Evolutionary conservation across 345 rosid genomes (phyloP).

Genomic region (Brassica carinata): DNA sequence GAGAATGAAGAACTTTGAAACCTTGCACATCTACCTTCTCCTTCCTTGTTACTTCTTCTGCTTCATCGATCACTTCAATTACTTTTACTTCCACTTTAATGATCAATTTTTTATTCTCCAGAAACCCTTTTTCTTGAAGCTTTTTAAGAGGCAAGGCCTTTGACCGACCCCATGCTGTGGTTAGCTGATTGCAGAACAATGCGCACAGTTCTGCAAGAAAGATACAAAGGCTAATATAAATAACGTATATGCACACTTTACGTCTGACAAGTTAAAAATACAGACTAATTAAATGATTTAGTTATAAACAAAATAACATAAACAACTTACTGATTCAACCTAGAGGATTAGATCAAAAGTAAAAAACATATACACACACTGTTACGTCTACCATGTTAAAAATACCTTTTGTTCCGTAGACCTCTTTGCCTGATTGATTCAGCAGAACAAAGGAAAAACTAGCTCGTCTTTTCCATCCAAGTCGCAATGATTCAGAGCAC

Average conservation of each 20-base stretch:
- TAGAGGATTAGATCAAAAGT: too few species aligned
- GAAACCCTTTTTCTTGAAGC: background rate
- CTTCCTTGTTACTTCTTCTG: background rate
- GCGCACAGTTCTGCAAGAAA: background rate
- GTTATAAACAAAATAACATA: too few species aligned
- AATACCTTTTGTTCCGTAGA: background rate
- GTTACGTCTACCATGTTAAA: background rate
- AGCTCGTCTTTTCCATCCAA: background rate
- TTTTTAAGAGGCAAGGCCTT: background rate
- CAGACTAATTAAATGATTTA: background rate
- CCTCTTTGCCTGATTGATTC: background rate
- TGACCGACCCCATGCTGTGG: background rate
- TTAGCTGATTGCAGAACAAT: background rate
- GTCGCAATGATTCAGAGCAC: background rate
- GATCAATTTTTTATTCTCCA: background rate
- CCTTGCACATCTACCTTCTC: background rate
- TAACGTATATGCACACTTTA: background rate
- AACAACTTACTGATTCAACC: too few species aligned
- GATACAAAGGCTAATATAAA: background rate
- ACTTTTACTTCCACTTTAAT: background rate
- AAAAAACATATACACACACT: background rate
- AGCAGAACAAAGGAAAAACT: background rate
- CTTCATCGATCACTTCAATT: background rate
- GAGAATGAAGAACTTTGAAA: background rate
- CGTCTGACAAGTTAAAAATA: background rate